These are phyloP conservation scores for Trichophyton schoenleinii DNA, from an alignment of 2,329 filamentous ascomycete genomes.

Conservation along the genomic window DNA sequence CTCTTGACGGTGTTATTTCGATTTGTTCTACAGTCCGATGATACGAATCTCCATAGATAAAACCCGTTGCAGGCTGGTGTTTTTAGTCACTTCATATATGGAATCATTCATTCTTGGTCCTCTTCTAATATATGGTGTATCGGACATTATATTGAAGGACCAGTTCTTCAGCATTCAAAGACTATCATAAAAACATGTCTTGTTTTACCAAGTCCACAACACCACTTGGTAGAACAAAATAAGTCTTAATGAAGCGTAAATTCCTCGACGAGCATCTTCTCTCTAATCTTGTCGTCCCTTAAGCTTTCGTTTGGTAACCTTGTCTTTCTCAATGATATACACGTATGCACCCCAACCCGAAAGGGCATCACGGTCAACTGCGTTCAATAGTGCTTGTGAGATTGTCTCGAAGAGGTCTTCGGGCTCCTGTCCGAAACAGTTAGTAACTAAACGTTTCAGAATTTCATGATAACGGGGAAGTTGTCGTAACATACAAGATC, in stretches of 20 bases:
- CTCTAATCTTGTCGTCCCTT: conserved; percentile 88
- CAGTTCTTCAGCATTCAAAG: not conserved
- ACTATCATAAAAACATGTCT: not conserved
- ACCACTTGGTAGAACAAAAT: not conserved
- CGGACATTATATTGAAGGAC: not conserved
- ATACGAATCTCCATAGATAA: not conserved
- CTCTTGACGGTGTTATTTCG: conserved; percentile 26
- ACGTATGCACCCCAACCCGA: conserved; percentile 98
- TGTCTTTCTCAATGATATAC: conserved; percentile 99
- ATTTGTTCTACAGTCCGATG: conserved; percentile 4
- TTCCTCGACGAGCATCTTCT: not conserved
- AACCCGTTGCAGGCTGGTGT: no score
- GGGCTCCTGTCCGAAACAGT: conserved; percentile 46
- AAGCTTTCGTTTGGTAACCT: conserved; percentile 96
- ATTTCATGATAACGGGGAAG: not conserved
- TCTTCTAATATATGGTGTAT: not conserved
- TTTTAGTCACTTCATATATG: not conserved
- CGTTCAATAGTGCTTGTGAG: conserved; percentile 88
- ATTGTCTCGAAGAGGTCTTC: conserved; percentile 98
- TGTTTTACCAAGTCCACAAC: conserved; percentile 1
- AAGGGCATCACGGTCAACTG: conserved; percentile 88
- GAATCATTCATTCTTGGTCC: not conserved
- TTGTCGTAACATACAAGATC: conserved; percentile 58
- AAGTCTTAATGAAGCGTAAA: not conserved
- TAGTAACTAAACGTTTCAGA: not conserved